Percentiles rank a stretch among this genome's conserved stretches.
These are phyloP conservation scores for Huntiella moniliformis DNA, from an alignment of 2,329 filamentous ascomycete species.

Conservation along the genomic window DNA sequence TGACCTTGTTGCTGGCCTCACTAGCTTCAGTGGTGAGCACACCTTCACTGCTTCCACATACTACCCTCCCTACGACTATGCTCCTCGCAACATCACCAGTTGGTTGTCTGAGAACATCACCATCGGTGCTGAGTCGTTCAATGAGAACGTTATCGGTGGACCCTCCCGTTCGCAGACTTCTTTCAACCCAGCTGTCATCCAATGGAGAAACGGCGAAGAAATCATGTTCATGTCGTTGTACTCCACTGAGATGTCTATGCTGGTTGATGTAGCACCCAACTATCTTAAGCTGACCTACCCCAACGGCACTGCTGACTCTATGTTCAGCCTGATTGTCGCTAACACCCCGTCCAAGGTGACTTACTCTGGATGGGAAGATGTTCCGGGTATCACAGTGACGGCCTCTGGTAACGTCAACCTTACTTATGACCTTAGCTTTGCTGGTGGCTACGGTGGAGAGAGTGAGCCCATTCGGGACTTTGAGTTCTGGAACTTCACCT, in stretches of 20 bases:
- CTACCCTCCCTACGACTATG: conserved; percentile 38
- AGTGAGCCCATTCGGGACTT: conserved; percentile 20
- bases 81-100: conserved; percentile 37
- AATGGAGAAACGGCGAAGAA: conserved; percentile 31
- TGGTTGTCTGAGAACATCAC: conserved; percentile 38
- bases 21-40: conserved; percentile 32
- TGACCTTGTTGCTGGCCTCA: conserved; percentile 22
- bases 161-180: conserved; percentile 29
- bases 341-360: conserved; percentile 26
- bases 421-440: conserved; percentile 24
- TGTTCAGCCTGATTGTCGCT: conserved; percentile 32
- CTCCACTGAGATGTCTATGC: conserved; percentile 22
- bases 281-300: conserved; percentile 35
- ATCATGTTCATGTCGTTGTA: conserved; percentile 19
- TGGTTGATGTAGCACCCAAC: conserved; percentile 23
- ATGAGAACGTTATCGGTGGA: conserved; percentile 36
- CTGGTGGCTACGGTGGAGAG: conserved; percentile 21
- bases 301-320: conserved; percentile 26
- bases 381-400: conserved; percentile 27
- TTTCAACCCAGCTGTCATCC: conserved; percentile 41
- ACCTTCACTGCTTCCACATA: conserved; percentile 32
- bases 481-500: conserved; percentile 29
- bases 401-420: conserved; percentile 26
- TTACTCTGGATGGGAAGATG: conserved; percentile 26
- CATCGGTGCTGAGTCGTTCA: conserved; percentile 40